Evolutionary conservation across 129 eudicot genomes (phyloP).

Genomic region (Mikania micrantha): DNA sequence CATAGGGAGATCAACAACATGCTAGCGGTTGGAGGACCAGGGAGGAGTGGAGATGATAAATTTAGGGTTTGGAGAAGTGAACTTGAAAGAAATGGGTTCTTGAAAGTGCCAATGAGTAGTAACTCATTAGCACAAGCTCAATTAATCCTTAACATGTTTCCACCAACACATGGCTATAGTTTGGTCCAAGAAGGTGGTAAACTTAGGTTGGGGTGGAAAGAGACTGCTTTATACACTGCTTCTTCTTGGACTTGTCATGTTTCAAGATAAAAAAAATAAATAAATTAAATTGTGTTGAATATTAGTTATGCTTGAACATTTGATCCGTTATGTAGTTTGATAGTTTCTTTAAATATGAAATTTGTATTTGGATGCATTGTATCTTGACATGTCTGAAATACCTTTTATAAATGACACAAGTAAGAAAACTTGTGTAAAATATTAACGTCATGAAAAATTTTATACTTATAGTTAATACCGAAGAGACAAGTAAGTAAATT

Average conservation of each 20-base stretch:
- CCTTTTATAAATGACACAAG: no score
- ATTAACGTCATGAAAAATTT: no score
- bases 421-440: no score
- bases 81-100: slow-evolving; percentile 44
- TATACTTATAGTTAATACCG: no score
- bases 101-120: slow-evolving; percentile 67
- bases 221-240: slow-evolving; percentile 71
- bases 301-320: slow-evolving; percentile 7
- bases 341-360: no score
- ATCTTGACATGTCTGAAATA: no score
- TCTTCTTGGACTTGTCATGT: slow-evolving; percentile 76
- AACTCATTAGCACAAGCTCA: slow-evolving; percentile 81
- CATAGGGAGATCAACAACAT: slow-evolving; percentile 69
- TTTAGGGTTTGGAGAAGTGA: slow-evolving; percentile 66
- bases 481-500: no score
- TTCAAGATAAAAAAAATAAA: slow-evolving; percentile 27
- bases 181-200: slow-evolving; percentile 62
- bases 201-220: slow-evolving; percentile 74
- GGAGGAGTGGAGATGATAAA: slow-evolving; percentile 78
- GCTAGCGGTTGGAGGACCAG: slow-evolving; percentile 75
- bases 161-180: slow-evolving; percentile 54
- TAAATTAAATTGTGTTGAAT: slow-evolving; percentile 6
- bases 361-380: no score
- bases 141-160: slow-evolving; percentile 65
- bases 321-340: not conserved